phyloP scores from a whole-genome alignment of 192 early-diverging fungal genomes.

The Oehlia diaphana region DNA sequence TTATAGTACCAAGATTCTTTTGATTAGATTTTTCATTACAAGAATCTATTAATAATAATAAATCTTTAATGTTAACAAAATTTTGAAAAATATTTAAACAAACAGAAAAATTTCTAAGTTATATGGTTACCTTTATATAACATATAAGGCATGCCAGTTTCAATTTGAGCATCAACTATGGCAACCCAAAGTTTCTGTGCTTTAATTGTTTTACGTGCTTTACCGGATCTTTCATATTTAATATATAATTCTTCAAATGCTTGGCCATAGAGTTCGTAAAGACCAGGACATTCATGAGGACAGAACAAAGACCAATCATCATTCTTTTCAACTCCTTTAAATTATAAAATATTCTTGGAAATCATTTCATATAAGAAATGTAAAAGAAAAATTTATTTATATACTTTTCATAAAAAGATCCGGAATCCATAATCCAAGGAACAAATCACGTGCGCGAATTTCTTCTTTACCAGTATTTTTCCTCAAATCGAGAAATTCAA shows the following conservation, averaged over 20 bases:
- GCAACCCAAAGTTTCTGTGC: slow-evolving; percentile 98
- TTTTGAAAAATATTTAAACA: too few relatives aligned
- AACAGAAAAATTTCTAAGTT: too few relatives aligned
- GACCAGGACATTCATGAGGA: background rate
- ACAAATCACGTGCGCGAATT: slow-evolving; percentile 92
- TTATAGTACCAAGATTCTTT: slow-evolving; percentile 98
- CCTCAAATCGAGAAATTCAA: slow-evolving; percentile 92
- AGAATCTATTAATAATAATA: slow-evolving; percentile 58
- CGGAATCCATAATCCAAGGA: slow-evolving; percentile 96
- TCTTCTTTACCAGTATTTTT: slow-evolving; percentile 99
- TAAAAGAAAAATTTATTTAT: slow-evolving; percentile 88
- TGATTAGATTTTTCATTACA: slow-evolving; percentile 99
- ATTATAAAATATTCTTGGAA: slow-evolving; percentile 73
- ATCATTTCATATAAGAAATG: slow-evolving; percentile 86
- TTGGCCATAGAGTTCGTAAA: background rate
- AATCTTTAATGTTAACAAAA: too few relatives aligned
- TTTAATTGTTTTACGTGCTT: slow-evolving; percentile 85
- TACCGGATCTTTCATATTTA: slow-evolving; percentile 81
- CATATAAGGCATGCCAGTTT: slow-evolving; percentile 98
- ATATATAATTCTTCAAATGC: slow-evolving; percentile 58
- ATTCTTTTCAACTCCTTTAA: slow-evolving; percentile 80
- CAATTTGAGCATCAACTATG: slow-evolving; percentile 93
- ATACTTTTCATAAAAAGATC: slow-evolving; percentile 96
- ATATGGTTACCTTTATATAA: slow-evolving; percentile 74
- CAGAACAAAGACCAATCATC: slow-evolving; percentile 41